phyloP scores from a whole-genome alignment of 2,329 filamentous ascomycete species.

The Aschersonia sp. region DNA sequence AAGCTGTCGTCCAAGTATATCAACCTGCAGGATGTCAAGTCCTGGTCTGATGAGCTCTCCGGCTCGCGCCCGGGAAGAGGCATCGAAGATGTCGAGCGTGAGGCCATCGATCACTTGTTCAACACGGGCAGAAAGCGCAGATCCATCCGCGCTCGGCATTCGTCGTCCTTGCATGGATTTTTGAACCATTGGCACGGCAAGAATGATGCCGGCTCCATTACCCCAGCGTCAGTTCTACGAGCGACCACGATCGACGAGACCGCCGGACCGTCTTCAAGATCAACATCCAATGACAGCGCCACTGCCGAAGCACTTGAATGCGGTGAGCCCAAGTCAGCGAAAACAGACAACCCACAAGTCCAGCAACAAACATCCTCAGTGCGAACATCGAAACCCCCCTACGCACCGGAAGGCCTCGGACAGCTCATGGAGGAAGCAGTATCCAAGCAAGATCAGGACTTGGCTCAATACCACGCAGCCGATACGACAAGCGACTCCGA shows the following conservation, averaged over 20 bases:
- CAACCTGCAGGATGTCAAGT: slow-evolving; percentile 19
- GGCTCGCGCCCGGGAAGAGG: slow-evolving; percentile 24
- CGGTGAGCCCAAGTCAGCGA: too few species aligned
- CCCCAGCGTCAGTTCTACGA: neutral
- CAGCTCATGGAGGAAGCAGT: too few species aligned
- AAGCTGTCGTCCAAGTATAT: slow-evolving; percentile 16
- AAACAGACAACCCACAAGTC: too few species aligned
- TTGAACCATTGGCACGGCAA: slow-evolving; percentile 11
- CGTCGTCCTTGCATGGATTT: slow-evolving; percentile 14
- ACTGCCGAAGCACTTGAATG: too few species aligned
- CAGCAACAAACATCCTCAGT: too few species aligned
- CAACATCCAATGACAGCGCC: slow-evolving; percentile 13
- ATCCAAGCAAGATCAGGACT: slow-evolving; percentile 17
- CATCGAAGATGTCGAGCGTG: slow-evolving; percentile 29
- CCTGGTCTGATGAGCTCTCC: slow-evolving; percentile 20
- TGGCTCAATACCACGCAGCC: slow-evolving; percentile 19
- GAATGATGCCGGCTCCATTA: neutral
- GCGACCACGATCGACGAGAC: neutral
- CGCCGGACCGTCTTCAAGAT: slow-evolving; percentile 11
- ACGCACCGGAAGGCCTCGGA: too few species aligned
- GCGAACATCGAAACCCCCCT: too few species aligned
- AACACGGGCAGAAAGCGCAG: slow-evolving; percentile 12
- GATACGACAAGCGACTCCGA: slow-evolving; percentile 13
- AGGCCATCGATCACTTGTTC: slow-evolving; percentile 28
- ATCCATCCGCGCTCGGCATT: slow-evolving; percentile 7